These are phyloP conservation scores for Xylaria scruposa DNA, from an alignment of 495 filamentous ascomycete species.

Conservation along the genomic window DNA sequence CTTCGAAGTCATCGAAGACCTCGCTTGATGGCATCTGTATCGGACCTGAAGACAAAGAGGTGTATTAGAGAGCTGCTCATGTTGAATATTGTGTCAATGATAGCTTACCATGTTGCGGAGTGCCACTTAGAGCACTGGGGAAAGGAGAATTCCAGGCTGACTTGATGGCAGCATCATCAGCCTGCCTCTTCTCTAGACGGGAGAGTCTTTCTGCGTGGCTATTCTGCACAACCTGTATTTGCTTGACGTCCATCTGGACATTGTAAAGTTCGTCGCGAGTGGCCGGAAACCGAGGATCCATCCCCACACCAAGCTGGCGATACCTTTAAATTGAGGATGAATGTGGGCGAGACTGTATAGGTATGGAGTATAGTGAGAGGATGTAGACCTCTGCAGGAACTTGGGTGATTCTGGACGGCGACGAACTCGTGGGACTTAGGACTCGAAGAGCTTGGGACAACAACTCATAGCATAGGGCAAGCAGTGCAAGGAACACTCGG, in stretches of 20 bases:
- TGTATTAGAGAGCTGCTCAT: background rate
- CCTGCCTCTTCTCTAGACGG: constrained; percentile 80
- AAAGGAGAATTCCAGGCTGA: constrained; percentile 91
- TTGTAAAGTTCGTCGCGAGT: constrained; percentile 80
- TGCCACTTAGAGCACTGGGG: constrained; percentile 75
- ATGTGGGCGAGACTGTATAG: constrained; percentile 24
- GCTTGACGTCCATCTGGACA: constrained; percentile 85
- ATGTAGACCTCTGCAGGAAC: background rate
- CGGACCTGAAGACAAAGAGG: constrained; percentile 61
- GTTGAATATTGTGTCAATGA: background rate
- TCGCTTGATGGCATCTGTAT: constrained; percentile 75
- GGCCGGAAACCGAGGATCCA: constrained; percentile 61
- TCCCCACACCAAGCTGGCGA: constrained; percentile 45
- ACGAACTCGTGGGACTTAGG: constrained; percentile 17
- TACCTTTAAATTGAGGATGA: constrained; percentile 25
- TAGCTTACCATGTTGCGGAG: constrained; percentile 78
- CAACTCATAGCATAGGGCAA: constrained; percentile 36
- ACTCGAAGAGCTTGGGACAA: constrained; percentile 27
- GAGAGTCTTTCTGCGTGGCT: constrained; percentile 82
- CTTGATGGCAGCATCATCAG: constrained; percentile 79
- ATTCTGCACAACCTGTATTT: constrained; percentile 76
- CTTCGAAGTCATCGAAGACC: constrained; percentile 79
- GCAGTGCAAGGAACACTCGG: constrained; percentile 17
- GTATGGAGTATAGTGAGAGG: constrained; percentile 7
- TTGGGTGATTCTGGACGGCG: background rate